Percentiles rank a stretch among this genome's conserved stretches.
These are phyloP conservation scores for Didymosphaeria variabile DNA, from an alignment of 2,329 filamentous ascomycete genomes.

Conservation along the genomic window DNA sequence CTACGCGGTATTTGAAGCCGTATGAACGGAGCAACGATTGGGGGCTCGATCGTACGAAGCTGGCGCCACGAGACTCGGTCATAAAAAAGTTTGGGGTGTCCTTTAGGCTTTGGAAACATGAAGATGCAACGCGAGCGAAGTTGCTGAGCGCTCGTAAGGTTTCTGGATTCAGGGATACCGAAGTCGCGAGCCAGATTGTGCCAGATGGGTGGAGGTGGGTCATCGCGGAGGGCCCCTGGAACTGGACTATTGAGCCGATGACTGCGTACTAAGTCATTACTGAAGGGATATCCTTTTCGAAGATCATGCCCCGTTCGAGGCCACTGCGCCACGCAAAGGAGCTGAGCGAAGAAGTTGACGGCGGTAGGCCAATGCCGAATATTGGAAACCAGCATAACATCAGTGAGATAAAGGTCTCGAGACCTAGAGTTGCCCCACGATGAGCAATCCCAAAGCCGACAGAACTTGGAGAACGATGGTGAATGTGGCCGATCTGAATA, in stretches of 20 bases:
- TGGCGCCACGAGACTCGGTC: constrained; percentile 14
- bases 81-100: constrained; percentile 24
- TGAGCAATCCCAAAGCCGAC: not conserved
- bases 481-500: too few relatives aligned
- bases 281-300: not conserved
- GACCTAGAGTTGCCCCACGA: not conserved
- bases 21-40: constrained; percentile 8
- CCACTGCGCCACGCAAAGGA: not conserved
- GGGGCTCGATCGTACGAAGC: constrained; percentile 14
- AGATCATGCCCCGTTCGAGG: not conserved
- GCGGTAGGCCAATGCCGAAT: too few relatives aligned
- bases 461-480: too few relatives aligned
- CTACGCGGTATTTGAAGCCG: not conserved
- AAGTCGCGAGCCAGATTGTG: constrained; percentile 12
- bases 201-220: constrained; percentile 22
- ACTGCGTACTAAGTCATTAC: not conserved
- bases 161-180: constrained; percentile 17
- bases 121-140: constrained; percentile 13
- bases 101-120: constrained; percentile 25
- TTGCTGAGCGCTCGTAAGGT: constrained; percentile 16
- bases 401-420: not conserved
- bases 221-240: constrained; percentile 19
- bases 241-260: constrained; percentile 20
- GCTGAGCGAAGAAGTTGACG: too few relatives aligned
- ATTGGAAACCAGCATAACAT: not conserved